Conservation (phyloP, 2,329 filamentous ascomycete genomes). For the Trichophyton mentagrophytes region DNA sequence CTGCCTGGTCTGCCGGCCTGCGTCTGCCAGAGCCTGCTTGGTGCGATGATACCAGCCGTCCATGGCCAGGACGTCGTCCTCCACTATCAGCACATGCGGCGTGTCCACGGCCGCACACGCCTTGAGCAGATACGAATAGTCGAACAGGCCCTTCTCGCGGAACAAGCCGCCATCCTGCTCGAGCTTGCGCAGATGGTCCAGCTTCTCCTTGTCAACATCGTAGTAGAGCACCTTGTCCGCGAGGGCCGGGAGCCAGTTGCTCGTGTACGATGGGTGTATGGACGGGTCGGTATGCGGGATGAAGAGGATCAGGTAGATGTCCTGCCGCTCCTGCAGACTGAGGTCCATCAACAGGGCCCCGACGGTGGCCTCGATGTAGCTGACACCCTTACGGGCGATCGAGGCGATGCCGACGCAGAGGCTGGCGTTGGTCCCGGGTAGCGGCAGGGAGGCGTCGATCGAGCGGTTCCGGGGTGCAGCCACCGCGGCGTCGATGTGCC, state of each 20-base stretch:
- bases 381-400: conserved; percentile 27
- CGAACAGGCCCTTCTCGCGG: conserved; percentile 32
- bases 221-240: conserved; percentile 33
- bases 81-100: conserved; percentile 33
- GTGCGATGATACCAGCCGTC: conserved; percentile 38
- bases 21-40: conserved; percentile 23
- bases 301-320: conserved; percentile 33
- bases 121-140: conserved; percentile 33
- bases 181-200: conserved; percentile 25
- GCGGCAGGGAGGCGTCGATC: conserved; percentile 18
- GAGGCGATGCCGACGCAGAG: conserved; percentile 36
- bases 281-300: conserved; percentile 33
- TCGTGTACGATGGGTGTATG: conserved; percentile 29
- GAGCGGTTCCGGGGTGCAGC: neutral
- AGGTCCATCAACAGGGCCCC: conserved; percentile 35
- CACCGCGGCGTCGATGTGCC: conserved; percentile 9
- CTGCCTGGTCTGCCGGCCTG: conserved; percentile 21
- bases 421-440: neutral
- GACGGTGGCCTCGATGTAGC: conserved; percentile 31
- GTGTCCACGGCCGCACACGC: conserved; percentile 28
- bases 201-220: conserved; percentile 21
- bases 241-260: conserved; percentile 30
- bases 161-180: conserved; percentile 21
- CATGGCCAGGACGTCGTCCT: conserved; percentile 37
- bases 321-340: conserved; percentile 27